phyloP scores from a whole-genome alignment of 768 basidiomycete genomes.

The Suillus brevipes region DNA sequence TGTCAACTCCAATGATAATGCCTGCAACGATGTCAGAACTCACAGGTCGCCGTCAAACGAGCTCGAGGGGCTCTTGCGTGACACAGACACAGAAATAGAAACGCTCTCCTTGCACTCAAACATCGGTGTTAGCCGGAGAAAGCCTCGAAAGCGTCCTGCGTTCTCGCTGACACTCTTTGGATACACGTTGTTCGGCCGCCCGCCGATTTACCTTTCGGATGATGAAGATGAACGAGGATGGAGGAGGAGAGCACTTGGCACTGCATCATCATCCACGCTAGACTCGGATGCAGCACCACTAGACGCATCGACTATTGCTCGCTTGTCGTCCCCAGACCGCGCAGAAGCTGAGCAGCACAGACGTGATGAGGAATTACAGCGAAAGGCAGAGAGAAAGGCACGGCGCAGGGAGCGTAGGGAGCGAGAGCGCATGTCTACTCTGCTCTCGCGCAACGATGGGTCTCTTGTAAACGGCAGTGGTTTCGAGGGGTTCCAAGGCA shows the following conservation, averaged over 20 bases:
- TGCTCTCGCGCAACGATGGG: slow-evolving; percentile 36
- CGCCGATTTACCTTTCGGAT: slow-evolving; percentile 60
- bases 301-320: slow-evolving; percentile 55
- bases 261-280: slow-evolving; percentile 45
- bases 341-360: slow-evolving; percentile 31
- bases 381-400: slow-evolving; percentile 50
- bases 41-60: slow-evolving; percentile 33
- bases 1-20: slow-evolving; percentile 19
- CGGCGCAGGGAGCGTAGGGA: slow-evolving; percentile 48
- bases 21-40: slow-evolving; percentile 30
- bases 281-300: slow-evolving; percentile 74
- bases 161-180: slow-evolving; percentile 61
- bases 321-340: slow-evolving; percentile 45
- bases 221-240: slow-evolving; percentile 32
- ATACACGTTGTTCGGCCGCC: slow-evolving; percentile 64
- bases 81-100: slow-evolving; percentile 57
- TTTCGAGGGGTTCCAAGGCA: slow-evolving; percentile 72
- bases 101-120: slow-evolving; percentile 69
- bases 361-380: slow-evolving; percentile 40
- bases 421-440: slow-evolving; percentile 34
- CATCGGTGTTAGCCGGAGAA: slow-evolving; percentile 39
- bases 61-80: slow-evolving; percentile 51
- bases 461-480: slow-evolving; percentile 31
- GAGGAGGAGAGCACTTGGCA: slow-evolving; percentile 26
- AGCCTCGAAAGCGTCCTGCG: slow-evolving; percentile 33